A percentile compares a stretch with the other conserved stretches of the same genome.
phyloP scores from a whole-genome alignment of 352 stramenopile genomes.

The Phytophthora quininea region DNA sequence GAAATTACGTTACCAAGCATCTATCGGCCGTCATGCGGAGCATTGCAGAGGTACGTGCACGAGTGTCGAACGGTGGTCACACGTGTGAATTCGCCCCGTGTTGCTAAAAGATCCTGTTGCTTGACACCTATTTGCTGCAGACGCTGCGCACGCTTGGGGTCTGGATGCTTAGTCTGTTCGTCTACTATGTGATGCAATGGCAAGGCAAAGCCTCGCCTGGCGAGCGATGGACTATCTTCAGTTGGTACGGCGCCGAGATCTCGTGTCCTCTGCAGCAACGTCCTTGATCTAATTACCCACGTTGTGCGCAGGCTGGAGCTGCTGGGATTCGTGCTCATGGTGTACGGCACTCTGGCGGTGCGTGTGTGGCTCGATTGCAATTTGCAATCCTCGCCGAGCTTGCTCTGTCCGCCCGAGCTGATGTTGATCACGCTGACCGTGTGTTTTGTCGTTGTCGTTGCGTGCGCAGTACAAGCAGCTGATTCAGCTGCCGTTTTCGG shows the following conservation, averaged over 20 bases:
- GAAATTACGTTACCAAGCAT: slow-evolving; percentile 89
- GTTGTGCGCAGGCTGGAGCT: slow-evolving; percentile 64
- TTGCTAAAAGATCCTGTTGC: slow-evolving; percentile 14
- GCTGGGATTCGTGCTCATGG: slow-evolving; percentile 76
- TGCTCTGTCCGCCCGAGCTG: too few relatives aligned
- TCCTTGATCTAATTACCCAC: slow-evolving; percentile 2
- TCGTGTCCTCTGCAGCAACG: neutral
- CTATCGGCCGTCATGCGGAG: slow-evolving; percentile 83
- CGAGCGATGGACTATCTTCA: slow-evolving; percentile 75
- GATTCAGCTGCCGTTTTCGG: slow-evolving; percentile 47
- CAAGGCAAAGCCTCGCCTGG: slow-evolving; percentile 58
- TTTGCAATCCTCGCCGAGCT: neutral
- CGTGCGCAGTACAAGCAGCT: slow-evolving; percentile 82
- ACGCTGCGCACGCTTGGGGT: slow-evolving; percentile 82
- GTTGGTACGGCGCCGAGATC: slow-evolving; percentile 48
- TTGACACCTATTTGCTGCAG: slow-evolving; percentile 28
- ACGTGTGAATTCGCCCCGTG: slow-evolving; percentile 7
- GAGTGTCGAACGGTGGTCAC: neutral
- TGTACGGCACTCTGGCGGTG: slow-evolving; percentile 81
- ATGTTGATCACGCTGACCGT: too few relatives aligned
- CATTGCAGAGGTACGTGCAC: slow-evolving; percentile 69
- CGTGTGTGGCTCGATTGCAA: slow-evolving; percentile 11
- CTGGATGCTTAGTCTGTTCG: slow-evolving; percentile 76
- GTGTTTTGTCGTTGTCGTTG: too few relatives aligned
- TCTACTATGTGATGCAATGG: slow-evolving; percentile 84